phyloP scores from a whole-genome alignment of 2,329 filamentous ascomycete genomes.

The Aspergillus sp. region DNA sequence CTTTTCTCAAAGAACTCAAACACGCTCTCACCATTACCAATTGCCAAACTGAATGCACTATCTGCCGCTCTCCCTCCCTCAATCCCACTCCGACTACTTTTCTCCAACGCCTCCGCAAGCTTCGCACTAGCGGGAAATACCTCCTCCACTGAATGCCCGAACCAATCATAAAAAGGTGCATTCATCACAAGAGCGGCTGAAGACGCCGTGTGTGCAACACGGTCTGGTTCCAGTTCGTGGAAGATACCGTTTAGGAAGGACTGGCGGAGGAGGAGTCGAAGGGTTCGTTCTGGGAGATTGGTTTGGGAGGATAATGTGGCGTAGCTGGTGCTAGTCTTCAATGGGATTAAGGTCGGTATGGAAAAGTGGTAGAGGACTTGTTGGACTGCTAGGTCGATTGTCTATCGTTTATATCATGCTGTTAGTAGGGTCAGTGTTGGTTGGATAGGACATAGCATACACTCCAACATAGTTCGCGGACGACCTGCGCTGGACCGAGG shows the following conservation, averaged over 20 bases:
- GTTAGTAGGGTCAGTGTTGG: too few relatives aligned
- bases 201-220: not conserved
- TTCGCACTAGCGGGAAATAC: not conserved
- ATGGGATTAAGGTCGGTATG: not conserved
- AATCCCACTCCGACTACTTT: not conserved
- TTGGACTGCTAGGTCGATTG: not conserved
- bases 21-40: not conserved
- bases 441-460: not conserved
- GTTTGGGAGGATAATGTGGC: not conserved
- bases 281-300: not conserved
- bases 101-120: not conserved
- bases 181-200: not conserved
- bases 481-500: not conserved
- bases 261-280: constrained; percentile 2
- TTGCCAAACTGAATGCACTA: constrained; percentile 4
- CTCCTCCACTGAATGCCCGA: not conserved
- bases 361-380: not conserved
- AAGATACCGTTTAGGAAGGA: not conserved
- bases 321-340: not conserved
- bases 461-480: not conserved
- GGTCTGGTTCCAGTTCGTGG: not conserved
- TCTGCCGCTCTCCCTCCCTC: not conserved
- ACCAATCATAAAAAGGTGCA: not conserved
- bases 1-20: constrained; percentile 4
- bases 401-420: not conserved